Base-by-base conservation (phyloP, 257 asterid genomes). In the Scutellaria baicalensis region DNA sequence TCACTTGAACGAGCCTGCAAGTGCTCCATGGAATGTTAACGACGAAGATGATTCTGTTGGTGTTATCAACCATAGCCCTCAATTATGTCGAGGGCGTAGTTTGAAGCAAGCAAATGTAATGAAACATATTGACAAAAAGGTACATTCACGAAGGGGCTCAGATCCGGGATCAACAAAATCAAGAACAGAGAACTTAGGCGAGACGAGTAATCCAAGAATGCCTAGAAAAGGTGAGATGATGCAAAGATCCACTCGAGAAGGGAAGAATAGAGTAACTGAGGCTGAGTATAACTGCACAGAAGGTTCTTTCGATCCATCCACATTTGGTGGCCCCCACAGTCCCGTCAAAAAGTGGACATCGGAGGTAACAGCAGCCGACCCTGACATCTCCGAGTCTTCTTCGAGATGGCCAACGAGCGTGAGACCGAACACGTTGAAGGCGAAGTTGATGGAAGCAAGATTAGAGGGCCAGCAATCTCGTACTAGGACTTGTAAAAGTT, bases 361-460 rank as follows among this genome's bases (percentile, higher is more conserved):
- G 7, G 79, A 80, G 71, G 75, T 50, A 69, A 64, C 72, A 16
- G 38, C 76, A 33, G 75, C 60, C 6, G 80, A 74, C 59, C 83
- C 69, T 18, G 77, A 77, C 44, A 68, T 63, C 27, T 66, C 72
- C 3, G 92, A 81, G 65, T 68, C 88, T 14, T 70, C 85, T 73
- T 74, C 78, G 5, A 77, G 76, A 71, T 23, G 78, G 81, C 75
- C 69, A 4, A 79, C 36, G 45, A 83, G 79, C 23, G 20, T 75
- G 14, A 86, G 77, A 69, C 86, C 85, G 1, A 82, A 82, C 66
- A 88, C 96, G 44, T 75, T 93, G 83, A 82, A 82, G 86, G 96
- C 90, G 9, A 88, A 82, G 88, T 82, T 93, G 79, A 87, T 89
- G 16, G 97, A 93, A 78, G 97, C 98, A 13, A 84, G 98, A 80